Base-by-base conservation (phyloP, 768 basidiomycete species). In the Russula brevipes region DNA sequence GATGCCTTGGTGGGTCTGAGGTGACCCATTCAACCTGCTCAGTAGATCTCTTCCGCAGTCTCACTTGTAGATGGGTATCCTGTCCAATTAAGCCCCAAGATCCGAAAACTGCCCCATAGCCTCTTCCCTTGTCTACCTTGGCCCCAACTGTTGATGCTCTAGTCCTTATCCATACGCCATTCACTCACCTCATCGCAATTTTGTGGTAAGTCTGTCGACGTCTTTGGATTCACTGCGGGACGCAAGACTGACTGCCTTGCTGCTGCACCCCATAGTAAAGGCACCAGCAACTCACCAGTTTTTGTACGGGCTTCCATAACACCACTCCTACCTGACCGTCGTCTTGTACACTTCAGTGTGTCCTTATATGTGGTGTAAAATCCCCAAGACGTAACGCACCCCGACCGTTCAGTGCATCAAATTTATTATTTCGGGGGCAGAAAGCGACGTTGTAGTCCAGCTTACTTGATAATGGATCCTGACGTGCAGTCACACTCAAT, bases 281-380 rank as follows among this genome's bases (percentile, higher is more conserved):
- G 77, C 53, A 71, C 68, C 3, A 83, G 66, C 39, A 80, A 88
- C 73, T 85, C 84, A 30, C 72, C 78, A 5, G 85, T 87, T 69
- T 88, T 72, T 89, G 87, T 75, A 80, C 80, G 16, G 87, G 87
- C 10, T 72, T 70, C 46, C 75, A 80, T 72, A 73, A 72, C 71
- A 84, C 82, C 5, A 72, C 83, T 1, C 72, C 69, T 10, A 86
- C 84, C 0, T 58, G 41, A 1, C 41, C 10, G 41, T 42, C 41
- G 41, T 14, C 12, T 42, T 10, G 41, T 42, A 16, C 82, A 79
- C 72, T 82, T 82, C 73, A 83, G 80, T 79, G 49, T 54, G 75
- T 72, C 35, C 5, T 41, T 42, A 10, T 14, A 42, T 10, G 2
- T n/a, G n/a, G n/a, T n/a, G n/a, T n/a, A n/a, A n/a, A n/a, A n/a